Evolutionary conservation across 352 stramenopile genomes (phyloP).

Genomic region (Aphanomyces invadans): DNA sequence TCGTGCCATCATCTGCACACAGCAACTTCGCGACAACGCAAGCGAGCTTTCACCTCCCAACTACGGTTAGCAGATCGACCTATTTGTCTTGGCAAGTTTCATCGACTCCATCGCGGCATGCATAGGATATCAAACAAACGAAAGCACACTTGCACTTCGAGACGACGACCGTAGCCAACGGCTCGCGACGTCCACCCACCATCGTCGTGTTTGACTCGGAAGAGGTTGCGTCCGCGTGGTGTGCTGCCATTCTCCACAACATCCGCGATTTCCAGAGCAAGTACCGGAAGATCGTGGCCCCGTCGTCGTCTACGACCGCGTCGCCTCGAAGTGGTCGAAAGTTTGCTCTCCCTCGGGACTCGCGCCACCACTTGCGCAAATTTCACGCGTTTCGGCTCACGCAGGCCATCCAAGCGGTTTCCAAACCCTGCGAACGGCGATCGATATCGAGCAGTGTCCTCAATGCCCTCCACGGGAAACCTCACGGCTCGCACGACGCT

Average conservation of each 20-base stretch:
- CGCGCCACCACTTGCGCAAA: background rate
- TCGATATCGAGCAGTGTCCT: background rate
- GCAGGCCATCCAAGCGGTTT: background rate
- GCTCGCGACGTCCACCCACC: background rate
- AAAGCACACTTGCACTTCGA: background rate
- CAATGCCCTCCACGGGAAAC: background rate
- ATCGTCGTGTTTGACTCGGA: background rate
- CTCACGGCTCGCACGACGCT: background rate
- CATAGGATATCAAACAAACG: background rate
- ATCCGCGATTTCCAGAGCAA: background rate
- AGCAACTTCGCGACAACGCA: too few relatives aligned
- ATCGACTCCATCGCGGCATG: too few relatives aligned
- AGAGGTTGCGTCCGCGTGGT: background rate
- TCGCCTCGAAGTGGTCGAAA: background rate
- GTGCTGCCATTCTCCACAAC: background rate
- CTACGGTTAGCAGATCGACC: too few relatives aligned
- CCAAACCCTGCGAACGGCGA: background rate
- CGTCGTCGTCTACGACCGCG: background rate
- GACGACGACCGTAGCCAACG: background rate
- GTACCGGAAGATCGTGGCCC: background rate
- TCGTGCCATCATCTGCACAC: background rate
- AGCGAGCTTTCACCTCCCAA: too few relatives aligned
- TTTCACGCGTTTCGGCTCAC: constrained; percentile 19
- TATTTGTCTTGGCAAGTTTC: too few relatives aligned
- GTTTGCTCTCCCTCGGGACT: background rate